Percentiles rank a stretch among this genome's conserved stretches.
Conservation (phyloP, 345 rosid genomes). For the Ricinus communis region DNA sequence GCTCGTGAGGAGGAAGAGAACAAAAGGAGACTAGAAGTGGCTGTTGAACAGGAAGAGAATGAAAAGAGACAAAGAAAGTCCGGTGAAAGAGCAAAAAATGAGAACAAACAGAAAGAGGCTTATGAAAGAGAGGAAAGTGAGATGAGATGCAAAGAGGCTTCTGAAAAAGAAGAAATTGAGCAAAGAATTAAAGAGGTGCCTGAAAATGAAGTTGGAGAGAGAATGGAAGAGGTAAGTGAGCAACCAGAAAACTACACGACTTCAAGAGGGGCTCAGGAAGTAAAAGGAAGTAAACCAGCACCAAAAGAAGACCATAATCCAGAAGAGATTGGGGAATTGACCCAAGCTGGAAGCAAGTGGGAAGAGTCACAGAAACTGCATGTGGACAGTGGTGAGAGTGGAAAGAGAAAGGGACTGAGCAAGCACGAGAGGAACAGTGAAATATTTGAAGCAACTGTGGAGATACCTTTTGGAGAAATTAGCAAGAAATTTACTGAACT, state of each 20-base stretch:
- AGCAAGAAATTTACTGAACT: conserved; percentile 22
- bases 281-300: conserved; percentile 41
- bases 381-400: neutral
- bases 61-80: too few relatives aligned
- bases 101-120: conserved; percentile 38
- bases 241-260: conserved; percentile 21
- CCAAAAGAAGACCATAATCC: conserved; percentile 19
- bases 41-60: too few relatives aligned
- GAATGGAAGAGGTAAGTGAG: conserved; percentile 12
- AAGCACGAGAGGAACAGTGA: conserved; percentile 26
- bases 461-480: conserved; percentile 31
- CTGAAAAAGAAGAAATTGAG: conserved; percentile 22
- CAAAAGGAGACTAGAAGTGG: conserved; percentile 40
- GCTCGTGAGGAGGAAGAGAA: conserved; percentile 44
- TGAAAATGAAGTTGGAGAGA: neutral
- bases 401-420: conserved; percentile 22
- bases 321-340: conserved; percentile 15
- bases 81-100: too few relatives aligned
- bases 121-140: conserved; percentile 24
- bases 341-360: conserved; percentile 24
- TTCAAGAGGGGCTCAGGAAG: conserved; percentile 37
- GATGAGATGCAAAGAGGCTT: conserved; percentile 26
- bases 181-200: conserved; percentile 5
- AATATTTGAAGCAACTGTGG: conserved; percentile 29
- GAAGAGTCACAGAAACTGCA: conserved; percentile 14